These are phyloP conservation scores for Arabis hirsuta DNA, from an alignment of 345 rosid genomes.

Conservation along the genomic window DNA sequence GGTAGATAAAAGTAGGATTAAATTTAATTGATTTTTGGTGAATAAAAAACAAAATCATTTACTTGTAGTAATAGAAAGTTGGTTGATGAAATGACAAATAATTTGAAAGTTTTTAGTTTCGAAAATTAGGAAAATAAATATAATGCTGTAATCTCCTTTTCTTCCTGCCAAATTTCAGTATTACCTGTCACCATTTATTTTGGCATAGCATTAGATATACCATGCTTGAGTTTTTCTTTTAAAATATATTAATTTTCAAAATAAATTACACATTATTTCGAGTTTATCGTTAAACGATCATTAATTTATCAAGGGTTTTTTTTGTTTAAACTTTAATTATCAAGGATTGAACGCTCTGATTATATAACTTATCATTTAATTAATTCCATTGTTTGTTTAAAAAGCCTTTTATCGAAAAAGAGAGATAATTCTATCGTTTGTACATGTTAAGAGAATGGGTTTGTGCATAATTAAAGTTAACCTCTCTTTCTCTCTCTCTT, in stretches of 20 bases:
- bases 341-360: not conserved
- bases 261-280: not conserved
- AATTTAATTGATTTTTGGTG: not conserved
- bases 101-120: not conserved
- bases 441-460: constrained; percentile 1
- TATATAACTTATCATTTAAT: constrained; percentile 11
- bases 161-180: constrained; percentile 20
- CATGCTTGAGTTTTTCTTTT: not conserved
- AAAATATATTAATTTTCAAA: not conserved
- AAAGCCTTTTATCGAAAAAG: too few relatives aligned
- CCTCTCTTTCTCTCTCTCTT: not conserved
- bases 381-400: not conserved
- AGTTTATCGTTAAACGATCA: too few relatives aligned
- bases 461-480: not conserved
- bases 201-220: not conserved
- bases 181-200: constrained; percentile 8
- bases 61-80: constrained; percentile 21
- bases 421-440: not conserved
- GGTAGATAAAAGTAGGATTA: constrained; percentile 1
- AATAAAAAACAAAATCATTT: constrained; percentile 18
- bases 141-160: constrained; percentile 22
- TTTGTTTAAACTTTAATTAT: not conserved
- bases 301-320: too few relatives aligned
- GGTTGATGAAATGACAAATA: constrained; percentile 9
- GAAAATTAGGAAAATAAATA: not conserved